Evolutionary conservation across 495 filamentous ascomycete genomes (phyloP), one percentile per base, ranked within the genome.

Genomic region (Entonaema liquescens): DNA sequence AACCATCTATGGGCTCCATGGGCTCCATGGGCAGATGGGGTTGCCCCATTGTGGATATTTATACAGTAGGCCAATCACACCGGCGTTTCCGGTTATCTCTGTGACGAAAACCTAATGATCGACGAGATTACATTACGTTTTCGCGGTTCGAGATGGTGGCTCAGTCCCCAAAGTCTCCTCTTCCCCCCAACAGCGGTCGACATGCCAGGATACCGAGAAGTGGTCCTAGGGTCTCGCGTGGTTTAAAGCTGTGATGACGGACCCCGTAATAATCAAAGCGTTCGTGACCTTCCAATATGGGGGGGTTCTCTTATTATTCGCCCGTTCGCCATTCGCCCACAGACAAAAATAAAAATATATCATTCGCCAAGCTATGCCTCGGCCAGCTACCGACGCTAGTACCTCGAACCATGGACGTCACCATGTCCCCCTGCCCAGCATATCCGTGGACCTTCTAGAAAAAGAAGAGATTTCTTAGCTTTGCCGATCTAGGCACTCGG

Each of bases 381-480:
- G 54, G 38, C 47, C 60, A 68, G 70, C 54, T 72, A 72, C 70
- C 70, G 70, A 72, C 64, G 70, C 60, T 72, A 72, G 60, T 55
- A 40, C 36, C 21, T 59, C 13, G 47, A 67, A 29, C 69, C 69
- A 38, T 67, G 59, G 53, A 71, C 63, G 68, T 71, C 63, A 71
- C 59, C 5, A 66, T 47, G 17, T 33, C 19, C 44, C 62, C 68
- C 60, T 52, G 38, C 50, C 26, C 31, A 21, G 49, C 33, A 26
- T 25, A 50, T 42, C 44, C 63, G 8, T 67, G 49, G 63, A 60
- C 60, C 70, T 72, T 72, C 70, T 72, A 72, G 70, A 72, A 72
- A 47, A 60, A 68, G 47, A 72, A 72, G 70, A 72, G 50, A 72
- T 72, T 72, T 72, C 70, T 72, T 72, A 72, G 69, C 54, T 31